Conservation (phyloP, 371 early-diverging fungal genomes). For the Haplosporangium sp. region DNA sequence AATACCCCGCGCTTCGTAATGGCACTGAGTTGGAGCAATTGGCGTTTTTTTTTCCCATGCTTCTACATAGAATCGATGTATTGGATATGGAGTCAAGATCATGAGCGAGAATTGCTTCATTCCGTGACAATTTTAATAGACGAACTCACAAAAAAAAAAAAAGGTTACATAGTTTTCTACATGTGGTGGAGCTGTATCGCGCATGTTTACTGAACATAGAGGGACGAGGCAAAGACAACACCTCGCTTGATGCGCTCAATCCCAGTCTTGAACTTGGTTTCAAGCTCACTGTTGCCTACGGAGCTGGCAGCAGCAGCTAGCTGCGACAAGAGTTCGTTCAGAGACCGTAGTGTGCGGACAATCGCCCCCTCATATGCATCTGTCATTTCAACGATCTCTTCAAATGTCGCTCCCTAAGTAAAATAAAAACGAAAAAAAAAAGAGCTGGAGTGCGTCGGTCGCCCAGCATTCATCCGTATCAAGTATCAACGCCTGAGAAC, state of each 20-base stretch:
- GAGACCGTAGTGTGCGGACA: constrained; percentile 91
- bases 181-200: too few species aligned
- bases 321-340: constrained; percentile 97
- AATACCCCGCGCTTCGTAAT: too few species aligned
- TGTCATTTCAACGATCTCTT: constrained; percentile 95
- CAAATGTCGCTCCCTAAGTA: constrained; percentile 89
- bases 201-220: constrained; percentile 81
- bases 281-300: constrained; percentile 98
- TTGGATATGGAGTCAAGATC: too few species aligned
- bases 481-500: neutral
- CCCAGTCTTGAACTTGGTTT: constrained; percentile 92
- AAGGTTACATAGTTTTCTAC: too few species aligned
- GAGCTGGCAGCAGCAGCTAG: constrained; percentile 93
- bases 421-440: neutral
- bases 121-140: too few species aligned
- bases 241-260: constrained; percentile 96
- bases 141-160: too few species aligned
- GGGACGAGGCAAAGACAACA: constrained; percentile 97
- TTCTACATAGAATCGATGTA: too few species aligned
- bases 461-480: neutral
- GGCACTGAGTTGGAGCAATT: too few species aligned
- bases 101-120: too few species aligned
- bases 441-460: neutral
- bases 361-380: constrained; percentile 97
- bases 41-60: too few species aligned